Evolutionary conservation across 345 rosid species (phyloP), one percentile per base, ranked within the genome.

Genomic region (Sisymbrium altissimum): DNA sequence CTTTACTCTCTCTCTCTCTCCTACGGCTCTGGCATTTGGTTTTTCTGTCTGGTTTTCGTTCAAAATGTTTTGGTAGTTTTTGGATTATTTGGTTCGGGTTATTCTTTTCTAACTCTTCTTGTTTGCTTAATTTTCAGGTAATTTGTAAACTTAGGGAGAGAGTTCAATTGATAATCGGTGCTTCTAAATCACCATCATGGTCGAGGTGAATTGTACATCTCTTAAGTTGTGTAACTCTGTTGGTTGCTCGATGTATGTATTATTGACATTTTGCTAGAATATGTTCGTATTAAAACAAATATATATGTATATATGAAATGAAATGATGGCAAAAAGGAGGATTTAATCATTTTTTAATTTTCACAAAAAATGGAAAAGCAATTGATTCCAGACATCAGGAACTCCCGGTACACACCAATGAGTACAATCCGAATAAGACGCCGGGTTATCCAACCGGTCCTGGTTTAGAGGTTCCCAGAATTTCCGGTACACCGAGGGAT

Each of bases 331-430:
- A 8, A 38, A 38, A 40, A 4, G 0, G 14, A 39, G 58, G 25
- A 53, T 53, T 54, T 7, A 54, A 23, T 23, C 30, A 50, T 53
- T 39, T 35, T 39, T 29, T 45, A 19, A 17, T 32, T 15, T 70
- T 75, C 66, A 91, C 90, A 92, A 81, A 57, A 78, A 78, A 72
- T 89, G 92, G 80, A 87, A 92, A 50, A 94, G 78, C n/a, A 94
- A 76, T 77, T 89, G 88, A 65, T 94, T 94, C 99, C 99, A 94
- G 25, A 86, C 87, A 83, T 94, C 99, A 45, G 96, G 97, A 30
- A 95, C 88, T 13, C 98, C 98, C 4, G 97, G 98, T 48, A 95
- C 84, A 83, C 98, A 92, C 97, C 97, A 89, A 30, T 94, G 99
- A 57, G 80, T 91, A 84, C 99, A 94, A 71, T 94, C 99, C 2